These are phyloP conservation scores for Aciculoconidium aculeatum DNA, from an alignment of 805 yeast species.

Conservation along the genomic window DNA sequence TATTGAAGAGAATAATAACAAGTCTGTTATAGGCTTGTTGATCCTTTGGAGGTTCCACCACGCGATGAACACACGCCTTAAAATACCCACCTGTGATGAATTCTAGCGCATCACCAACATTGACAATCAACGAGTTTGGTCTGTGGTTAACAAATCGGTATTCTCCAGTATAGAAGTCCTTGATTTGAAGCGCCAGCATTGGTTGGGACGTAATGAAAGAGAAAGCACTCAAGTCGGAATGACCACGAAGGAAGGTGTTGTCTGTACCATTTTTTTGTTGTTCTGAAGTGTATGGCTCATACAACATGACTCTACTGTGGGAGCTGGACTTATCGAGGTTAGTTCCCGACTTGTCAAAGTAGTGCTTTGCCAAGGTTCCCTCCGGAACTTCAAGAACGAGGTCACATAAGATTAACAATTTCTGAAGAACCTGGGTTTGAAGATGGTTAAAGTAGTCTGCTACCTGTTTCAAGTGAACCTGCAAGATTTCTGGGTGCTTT, in stretches of 20 bases:
- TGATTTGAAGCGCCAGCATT: conserved; percentile 34
- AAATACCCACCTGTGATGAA: conserved; percentile 42
- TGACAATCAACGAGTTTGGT: conserved; percentile 34
- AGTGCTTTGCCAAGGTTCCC: conserved; percentile 5
- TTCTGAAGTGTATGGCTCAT: conserved; percentile 18
- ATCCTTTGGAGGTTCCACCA: conserved; percentile 41
- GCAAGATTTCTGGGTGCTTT: conserved; percentile 7
- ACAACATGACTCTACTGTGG: conserved; percentile 23
- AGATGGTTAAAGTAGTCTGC: conserved; percentile 6
- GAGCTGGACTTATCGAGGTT: conserved; percentile 17
- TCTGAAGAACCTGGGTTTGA: conserved; percentile 5
- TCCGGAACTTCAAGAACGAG: conserved; percentile 66
- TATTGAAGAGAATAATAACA: conserved; percentile 38
- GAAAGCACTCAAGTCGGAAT: conserved; percentile 39
- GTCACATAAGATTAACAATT: conserved; percentile 18
- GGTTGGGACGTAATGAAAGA: conserved; percentile 39
- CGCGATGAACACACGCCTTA: conserved; percentile 43
- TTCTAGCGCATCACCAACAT: conserved; percentile 38
- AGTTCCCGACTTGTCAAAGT: conserved; percentile 5
- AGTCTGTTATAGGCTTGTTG: conserved; percentile 32
- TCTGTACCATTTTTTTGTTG: conserved; percentile 26
- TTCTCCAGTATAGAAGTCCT: conserved; percentile 28
- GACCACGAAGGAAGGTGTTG: conserved; percentile 43
- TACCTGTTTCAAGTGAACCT: conserved; percentile 6
- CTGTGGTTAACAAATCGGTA: conserved; percentile 38